These are phyloP conservation scores for Pseudogymnoascus sp. DNA, from an alignment of 2,329 filamentous ascomycete genomes.

Conservation along the genomic window DNA sequence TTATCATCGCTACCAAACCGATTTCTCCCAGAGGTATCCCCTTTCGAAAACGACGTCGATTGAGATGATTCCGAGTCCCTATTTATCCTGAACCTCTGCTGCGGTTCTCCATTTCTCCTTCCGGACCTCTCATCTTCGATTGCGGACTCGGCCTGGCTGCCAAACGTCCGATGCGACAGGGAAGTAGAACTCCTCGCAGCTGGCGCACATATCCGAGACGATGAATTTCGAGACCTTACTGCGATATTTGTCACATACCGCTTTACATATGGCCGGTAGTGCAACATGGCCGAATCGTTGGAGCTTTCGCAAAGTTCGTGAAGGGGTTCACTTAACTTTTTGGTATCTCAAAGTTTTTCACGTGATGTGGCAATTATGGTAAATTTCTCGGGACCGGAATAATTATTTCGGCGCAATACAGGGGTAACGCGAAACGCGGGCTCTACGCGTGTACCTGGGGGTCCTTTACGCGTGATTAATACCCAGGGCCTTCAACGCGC, in stretches of 20 bases:
- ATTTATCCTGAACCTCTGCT: background rate
- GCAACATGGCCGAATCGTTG: slow-evolving; percentile 6
- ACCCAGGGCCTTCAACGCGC: background rate
- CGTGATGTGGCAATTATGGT: background rate
- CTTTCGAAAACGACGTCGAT: background rate
- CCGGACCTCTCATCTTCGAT: background rate
- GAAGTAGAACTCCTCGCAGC: background rate
- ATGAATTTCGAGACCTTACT: background rate
- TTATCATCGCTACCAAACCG: background rate
- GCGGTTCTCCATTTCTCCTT: background rate
- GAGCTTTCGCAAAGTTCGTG: slow-evolving; percentile 3
- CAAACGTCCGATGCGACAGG: slow-evolving; percentile 2
- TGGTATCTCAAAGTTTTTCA: background rate
- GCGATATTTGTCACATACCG: background rate
- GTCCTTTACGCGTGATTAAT: slow-evolving; percentile 1
- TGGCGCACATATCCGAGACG: background rate
- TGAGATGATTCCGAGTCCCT: background rate
- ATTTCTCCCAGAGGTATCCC: background rate
- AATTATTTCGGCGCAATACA: background rate
- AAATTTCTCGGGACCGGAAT: background rate
- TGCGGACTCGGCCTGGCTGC: background rate
- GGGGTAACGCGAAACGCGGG: slow-evolving; percentile 4
- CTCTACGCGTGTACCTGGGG: background rate
- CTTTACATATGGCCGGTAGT: slow-evolving; percentile 3
- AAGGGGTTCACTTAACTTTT: background rate